Evolutionary conservation across 1,284 basidiomycete species (phyloP).

Genomic region (Cutaneotrichosporon arboriforme): DNA sequence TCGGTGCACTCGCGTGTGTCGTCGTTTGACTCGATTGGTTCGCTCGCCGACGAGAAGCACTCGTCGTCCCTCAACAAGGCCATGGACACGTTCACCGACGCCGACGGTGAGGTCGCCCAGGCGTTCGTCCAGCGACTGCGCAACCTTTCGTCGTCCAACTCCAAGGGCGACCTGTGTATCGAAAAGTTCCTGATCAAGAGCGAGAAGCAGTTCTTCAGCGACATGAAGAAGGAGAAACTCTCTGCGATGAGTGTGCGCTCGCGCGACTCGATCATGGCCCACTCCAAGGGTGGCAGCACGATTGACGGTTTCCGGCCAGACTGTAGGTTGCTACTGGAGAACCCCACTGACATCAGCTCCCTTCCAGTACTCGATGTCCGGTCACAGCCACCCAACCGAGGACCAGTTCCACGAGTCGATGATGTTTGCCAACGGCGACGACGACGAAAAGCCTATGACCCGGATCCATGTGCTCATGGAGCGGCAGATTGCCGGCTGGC

Average conservation of each 20-base stretch:
- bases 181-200: conserved; percentile 83
- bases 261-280: conserved; percentile 59
- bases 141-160: conserved; percentile 72
- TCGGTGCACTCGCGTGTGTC: conserved; percentile 70
- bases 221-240: conserved; percentile 73
- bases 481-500: conserved; percentile 73
- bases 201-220: conserved; percentile 86
- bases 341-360: conserved; percentile 16
- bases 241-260: conserved; percentile 52
- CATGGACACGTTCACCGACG: conserved; percentile 86
- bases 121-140: conserved; percentile 82
- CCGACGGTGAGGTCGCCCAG: conserved; percentile 80
- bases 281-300: conserved; percentile 47
- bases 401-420: conserved; percentile 51
- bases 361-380: conserved; percentile 40
- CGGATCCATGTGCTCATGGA: conserved; percentile 73
- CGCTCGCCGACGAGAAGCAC: conserved; percentile 79
- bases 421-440: conserved; percentile 52
- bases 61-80: conserved; percentile 89
- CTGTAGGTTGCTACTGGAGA: conserved; percentile 53
- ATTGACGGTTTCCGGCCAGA: conserved; percentile 66
- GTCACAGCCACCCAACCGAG: conserved; percentile 38
- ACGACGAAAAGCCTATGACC: conserved; percentile 61
- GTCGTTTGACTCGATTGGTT: conserved; percentile 79
- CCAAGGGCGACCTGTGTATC: conserved; percentile 82